A percentile compares a stretch with the other conserved stretches of the same genome.
phyloP scores from a whole-genome alignment of 106 monocot species.

The Alisma plantagoaquatica region DNA sequence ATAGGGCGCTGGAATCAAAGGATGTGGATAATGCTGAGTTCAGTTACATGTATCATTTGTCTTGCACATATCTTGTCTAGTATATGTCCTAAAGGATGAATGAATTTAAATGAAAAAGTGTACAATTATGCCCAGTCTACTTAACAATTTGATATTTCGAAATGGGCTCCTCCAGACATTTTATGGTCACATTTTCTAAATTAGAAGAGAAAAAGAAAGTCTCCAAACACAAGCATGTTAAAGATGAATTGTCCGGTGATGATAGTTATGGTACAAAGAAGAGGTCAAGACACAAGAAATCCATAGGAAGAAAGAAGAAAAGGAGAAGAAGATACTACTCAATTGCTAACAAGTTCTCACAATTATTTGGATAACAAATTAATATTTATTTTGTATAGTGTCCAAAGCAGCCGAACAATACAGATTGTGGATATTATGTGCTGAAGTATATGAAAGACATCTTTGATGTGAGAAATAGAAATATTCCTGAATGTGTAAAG shows the following conservation, averaged over 20 bases:
- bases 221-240: slow-evolving; percentile 35
- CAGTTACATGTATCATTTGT: not conserved
- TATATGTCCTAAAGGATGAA: too few relatives aligned
- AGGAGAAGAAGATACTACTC: slow-evolving; percentile 66
- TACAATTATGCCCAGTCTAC: not conserved
- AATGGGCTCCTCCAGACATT: not conserved
- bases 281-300: slow-evolving; percentile 46
- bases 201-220: slow-evolving; percentile 61
- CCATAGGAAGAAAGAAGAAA: slow-evolving; percentile 60
- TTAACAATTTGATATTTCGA: not conserved
- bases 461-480: too few relatives aligned
- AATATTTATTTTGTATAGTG: too few relatives aligned
- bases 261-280: slow-evolving; percentile 26
- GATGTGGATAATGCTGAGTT: too few relatives aligned
- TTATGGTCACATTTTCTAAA: not conserved
- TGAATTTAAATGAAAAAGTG: slow-evolving; percentile 5
- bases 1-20: slow-evolving; percentile 9
- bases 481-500: too few relatives aligned
- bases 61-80: too few relatives aligned
- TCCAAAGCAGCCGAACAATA: too few relatives aligned
- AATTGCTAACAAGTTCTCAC: too few relatives aligned
- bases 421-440: too few relatives aligned
- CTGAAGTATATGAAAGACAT: too few relatives aligned
- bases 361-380: too few relatives aligned
- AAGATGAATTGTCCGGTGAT: slow-evolving; percentile 28